Percentiles rank a stretch among this genome's conserved stretches.
Conservation (phyloP, 2,329 filamentous ascomycete genomes). For the Fusarium abutilonis region DNA sequence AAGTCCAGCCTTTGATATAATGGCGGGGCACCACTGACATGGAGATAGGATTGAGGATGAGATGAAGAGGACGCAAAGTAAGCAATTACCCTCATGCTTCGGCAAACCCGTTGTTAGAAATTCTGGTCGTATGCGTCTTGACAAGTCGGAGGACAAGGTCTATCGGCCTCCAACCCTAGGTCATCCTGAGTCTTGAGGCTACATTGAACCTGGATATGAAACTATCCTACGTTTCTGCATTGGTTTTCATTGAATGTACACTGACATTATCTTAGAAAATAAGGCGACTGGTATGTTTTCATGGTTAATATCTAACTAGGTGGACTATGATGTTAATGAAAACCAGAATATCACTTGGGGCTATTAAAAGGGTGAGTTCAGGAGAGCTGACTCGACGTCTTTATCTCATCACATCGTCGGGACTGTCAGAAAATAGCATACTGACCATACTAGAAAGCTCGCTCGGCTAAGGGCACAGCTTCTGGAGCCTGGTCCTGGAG, state of each 20-base stretch:
- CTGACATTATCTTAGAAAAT: slow-evolving; percentile 73
- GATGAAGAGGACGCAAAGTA: slow-evolving; percentile 99
- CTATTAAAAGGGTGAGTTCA: slow-evolving; percentile 86
- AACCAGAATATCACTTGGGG: slow-evolving; percentile 93
- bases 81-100: slow-evolving; percentile 45
- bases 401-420: background rate
- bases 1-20: slow-evolving; percentile 48
- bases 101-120: background rate
- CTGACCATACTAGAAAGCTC: slow-evolving; percentile 75
- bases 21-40: slow-evolving; percentile 39
- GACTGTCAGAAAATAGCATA: too few species aligned
- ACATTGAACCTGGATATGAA: background rate
- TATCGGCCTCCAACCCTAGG: background rate
- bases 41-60: slow-evolving; percentile 93
- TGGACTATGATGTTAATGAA: slow-evolving; percentile 28
- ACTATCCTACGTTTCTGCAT: background rate
- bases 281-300: slow-evolving; percentile 88
- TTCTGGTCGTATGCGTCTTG: background rate
- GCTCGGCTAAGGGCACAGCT: slow-evolving; percentile 93
- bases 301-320: background rate
- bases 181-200: background rate
- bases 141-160: background rate
- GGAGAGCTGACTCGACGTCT: background rate
- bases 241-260: background rate
- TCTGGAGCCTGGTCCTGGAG: slow-evolving; percentile 84